Evolutionary conservation across 495 filamentous ascomycete genomes (phyloP), one percentile per base, ranked within the genome.

Genomic region (Schizothecium vesticola): DNA sequence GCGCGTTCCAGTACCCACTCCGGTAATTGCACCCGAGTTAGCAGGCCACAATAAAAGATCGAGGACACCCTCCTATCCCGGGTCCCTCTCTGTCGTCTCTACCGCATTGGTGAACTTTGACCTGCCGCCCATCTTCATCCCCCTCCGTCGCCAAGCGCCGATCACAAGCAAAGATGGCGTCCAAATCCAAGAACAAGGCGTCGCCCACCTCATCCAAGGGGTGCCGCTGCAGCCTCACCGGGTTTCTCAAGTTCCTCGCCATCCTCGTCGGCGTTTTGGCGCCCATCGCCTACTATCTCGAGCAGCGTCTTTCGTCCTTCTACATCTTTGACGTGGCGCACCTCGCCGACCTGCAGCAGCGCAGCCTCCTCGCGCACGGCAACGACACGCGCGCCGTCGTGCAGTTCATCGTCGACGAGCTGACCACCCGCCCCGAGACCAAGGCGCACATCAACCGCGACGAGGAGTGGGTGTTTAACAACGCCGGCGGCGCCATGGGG

Each of bases 401-500:
- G 66, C 75, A 86, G 70, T 87, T 83, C 81, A 89, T 94, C 73
- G 84, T 87, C 29, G 69, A 76, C 65, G 85, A 88, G 78, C 80
- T 89, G 61, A 76, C 73, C 67, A 78, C 76, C 64, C 78, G 77
- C 25, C 68, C 83, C 43, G 59, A 24, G 55, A 76, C 79, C 63
- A 75, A 79, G 3, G 77, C 75, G 66, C 83, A 87, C 76, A 72
- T 90, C 70, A 90, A 88, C 77, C 70, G 81, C 31, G 75, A 86
- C 60, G 83, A 89, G 70, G 84, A 90, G 74, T 90, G 89, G 88
- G 80, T 91, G 23, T 89, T 91, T 69, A 91, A 91, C 83, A 92
- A 92, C 68, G 91, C 91, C 68, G 90, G 90, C 70, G 90, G 90
- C 67, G 92, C 92, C 64, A 94, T 95, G 92, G 92, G 92, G 64